Conservation (phyloP, 306 rosid species). For the Lathyrus oleraceus region DNA sequence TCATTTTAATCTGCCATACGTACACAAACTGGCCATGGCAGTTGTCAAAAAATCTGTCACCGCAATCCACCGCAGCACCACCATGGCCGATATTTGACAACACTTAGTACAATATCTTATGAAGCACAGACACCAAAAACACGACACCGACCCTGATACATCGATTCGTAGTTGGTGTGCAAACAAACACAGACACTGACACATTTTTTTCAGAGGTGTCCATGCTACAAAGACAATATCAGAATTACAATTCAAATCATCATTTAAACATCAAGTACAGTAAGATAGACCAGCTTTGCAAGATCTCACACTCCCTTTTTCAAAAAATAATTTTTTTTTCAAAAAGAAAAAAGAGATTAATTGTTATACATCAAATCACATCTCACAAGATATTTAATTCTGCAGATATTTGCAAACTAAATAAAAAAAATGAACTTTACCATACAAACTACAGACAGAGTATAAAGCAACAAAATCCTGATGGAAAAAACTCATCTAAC, state of each 20-base stretch:
- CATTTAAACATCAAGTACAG: not conserved
- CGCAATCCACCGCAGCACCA: too few relatives aligned
- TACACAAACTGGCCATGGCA: too few relatives aligned
- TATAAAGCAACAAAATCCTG: slow-evolving; percentile 23
- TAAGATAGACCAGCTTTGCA: not conserved
- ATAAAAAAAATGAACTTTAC: not conserved
- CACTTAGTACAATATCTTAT: not conserved
- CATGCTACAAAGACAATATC: not conserved
- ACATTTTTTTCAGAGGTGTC: too few relatives aligned
- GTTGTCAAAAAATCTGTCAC: too few relatives aligned
- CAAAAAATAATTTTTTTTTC: not conserved
- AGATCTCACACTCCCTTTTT: slow-evolving; percentile 15
- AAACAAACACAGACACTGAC: too few relatives aligned
- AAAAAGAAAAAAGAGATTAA: not conserved
- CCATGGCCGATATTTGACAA: too few relatives aligned
- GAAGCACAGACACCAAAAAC: too few relatives aligned
- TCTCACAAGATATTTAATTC: not conserved
- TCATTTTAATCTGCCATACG: too few relatives aligned
- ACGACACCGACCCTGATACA: too few relatives aligned
- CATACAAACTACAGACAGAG: not conserved
- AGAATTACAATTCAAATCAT: slow-evolving; percentile 23
- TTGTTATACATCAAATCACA: not conserved
- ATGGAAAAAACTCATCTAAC: slow-evolving; percentile 20
- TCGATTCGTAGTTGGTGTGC: too few relatives aligned
- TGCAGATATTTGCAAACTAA: not conserved